Evolutionary conservation across 73 alveolate species (phyloP), one percentile per base, ranked within the genome.

Genomic region (Diophrys appendiculata): DNA sequence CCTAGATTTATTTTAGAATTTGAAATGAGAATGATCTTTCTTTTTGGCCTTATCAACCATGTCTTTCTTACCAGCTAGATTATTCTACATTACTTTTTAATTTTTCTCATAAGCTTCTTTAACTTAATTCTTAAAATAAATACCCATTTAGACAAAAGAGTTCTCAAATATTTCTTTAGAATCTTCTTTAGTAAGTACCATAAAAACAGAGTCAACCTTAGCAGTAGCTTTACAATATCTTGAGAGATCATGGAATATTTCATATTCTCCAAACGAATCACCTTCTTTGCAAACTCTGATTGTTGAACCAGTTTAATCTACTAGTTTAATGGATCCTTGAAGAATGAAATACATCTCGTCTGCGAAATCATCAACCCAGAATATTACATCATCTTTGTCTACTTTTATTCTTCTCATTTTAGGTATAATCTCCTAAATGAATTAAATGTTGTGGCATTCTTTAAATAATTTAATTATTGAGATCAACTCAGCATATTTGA

Each of bases 361-460:
- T 0, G 81, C 69, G 1, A 72, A 33, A 52, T 72, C 81, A 1
- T 29, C 29, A 5, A 32, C 87, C 73, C 32, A 24, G 55, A 60
- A 52, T 43, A 54, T 3, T 29, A 75, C 54, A 52, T 87, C 94
- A 8, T 84, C 88, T 43, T 73, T 80, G 34, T 81, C 90, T 8
- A 87, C 64, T 35, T 81, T 80, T 22, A 81, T 74, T 14, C 80
- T 83, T 52, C 73, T 80, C 1, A 87, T 81, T 0, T 54, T 33
- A 0, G 90, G 90, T 54, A 87, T 52, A 3, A 87, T 69, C 11
- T 43, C 72, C 90, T 88, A 87, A 0, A 81, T 69, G 53, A 80
- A 87, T 25, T 80, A 83, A 5, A 60, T 70, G 31, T 87, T 87
- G 27, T 73, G 71, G 33, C 53, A 5, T 11, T 87, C 85, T 28